Conservation (phyloP, 345 rosid species). For the Heritiera littoralis region DNA sequence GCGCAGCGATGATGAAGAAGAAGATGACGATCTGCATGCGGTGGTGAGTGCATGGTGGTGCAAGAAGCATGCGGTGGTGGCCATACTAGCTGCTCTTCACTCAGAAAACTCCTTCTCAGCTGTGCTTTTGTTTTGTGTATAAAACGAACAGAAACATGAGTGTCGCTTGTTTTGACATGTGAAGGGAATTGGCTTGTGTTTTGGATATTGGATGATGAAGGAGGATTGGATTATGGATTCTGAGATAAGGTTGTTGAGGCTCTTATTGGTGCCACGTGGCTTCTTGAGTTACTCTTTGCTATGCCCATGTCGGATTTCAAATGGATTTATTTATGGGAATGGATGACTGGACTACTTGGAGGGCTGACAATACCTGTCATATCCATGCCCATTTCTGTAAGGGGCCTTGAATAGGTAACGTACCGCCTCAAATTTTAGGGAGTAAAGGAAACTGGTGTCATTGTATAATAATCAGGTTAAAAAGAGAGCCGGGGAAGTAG, state of each 20-base stretch:
- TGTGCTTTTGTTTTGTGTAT: not conserved
- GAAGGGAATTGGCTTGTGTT: slow-evolving; percentile 44
- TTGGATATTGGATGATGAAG: slow-evolving; percentile 46
- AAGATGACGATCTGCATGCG: slow-evolving; percentile 40
- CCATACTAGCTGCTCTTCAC: slow-evolving; percentile 42
- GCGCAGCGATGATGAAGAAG: slow-evolving; percentile 46
- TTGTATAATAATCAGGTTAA: too few species aligned
- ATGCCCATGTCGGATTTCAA: slow-evolving; percentile 17
- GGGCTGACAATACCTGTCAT: not conserved
- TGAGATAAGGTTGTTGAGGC: slow-evolving; percentile 60
- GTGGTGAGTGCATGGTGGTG: slow-evolving; percentile 62
- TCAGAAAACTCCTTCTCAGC: not conserved
- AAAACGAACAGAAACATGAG: slow-evolving; percentile 12
- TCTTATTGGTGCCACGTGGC: slow-evolving; percentile 48
- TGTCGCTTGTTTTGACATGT: slow-evolving; percentile 17
- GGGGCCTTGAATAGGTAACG: too few species aligned
- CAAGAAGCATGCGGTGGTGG: slow-evolving; percentile 68
- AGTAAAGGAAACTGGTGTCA: too few species aligned
- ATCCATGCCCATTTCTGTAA: not conserved
- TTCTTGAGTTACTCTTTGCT: not conserved
- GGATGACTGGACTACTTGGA: not conserved
- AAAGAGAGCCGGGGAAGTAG: too few species aligned
- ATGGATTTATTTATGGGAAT: not conserved
- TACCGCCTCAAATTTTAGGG: too few species aligned
- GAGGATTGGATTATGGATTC: slow-evolving; percentile 40